Percentiles rank a stretch among this genome's conserved stretches.
Evolutionary conservation across 2,329 filamentous ascomycete species (phyloP).

Genomic region (Rhynchosporium agropyri): DNA sequence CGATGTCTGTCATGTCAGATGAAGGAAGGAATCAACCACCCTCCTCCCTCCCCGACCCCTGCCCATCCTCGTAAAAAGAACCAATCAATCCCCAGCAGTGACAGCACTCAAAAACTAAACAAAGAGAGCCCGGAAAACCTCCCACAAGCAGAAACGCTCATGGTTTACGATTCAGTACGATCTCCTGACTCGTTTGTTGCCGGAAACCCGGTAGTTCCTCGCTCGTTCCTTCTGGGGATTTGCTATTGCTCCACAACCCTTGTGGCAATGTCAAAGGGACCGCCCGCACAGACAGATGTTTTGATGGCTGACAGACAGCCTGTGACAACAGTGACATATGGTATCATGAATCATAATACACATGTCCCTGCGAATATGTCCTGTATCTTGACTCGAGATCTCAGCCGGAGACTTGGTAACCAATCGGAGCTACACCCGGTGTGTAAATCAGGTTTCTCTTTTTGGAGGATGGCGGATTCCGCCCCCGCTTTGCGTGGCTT

Average conservation of each 20-base stretch:
- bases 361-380: too few species aligned
- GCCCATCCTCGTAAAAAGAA: background rate
- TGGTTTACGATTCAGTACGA: too few species aligned
- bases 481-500: too few species aligned
- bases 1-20: too few species aligned
- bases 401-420: background rate
- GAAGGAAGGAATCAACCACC: too few species aligned
- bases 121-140: background rate
- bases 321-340: too few species aligned
- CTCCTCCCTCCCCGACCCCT: background rate
- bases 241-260: too few species aligned
- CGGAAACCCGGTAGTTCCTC: background rate
- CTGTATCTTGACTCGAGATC: background rate
- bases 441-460: too few species aligned
- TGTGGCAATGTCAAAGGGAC: background rate
- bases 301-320: background rate
- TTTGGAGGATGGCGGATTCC: too few species aligned
- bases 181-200: background rate
- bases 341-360: too few species aligned
- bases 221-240: background rate
- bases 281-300: background rate
- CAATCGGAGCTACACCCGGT: background rate
- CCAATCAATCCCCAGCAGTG: slow-evolving; percentile 5
- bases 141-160: too few species aligned
- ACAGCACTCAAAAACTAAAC: background rate